Base-by-base conservation (phyloP, 108 stramenopile species). In the Epithemia pelagica region DNA sequence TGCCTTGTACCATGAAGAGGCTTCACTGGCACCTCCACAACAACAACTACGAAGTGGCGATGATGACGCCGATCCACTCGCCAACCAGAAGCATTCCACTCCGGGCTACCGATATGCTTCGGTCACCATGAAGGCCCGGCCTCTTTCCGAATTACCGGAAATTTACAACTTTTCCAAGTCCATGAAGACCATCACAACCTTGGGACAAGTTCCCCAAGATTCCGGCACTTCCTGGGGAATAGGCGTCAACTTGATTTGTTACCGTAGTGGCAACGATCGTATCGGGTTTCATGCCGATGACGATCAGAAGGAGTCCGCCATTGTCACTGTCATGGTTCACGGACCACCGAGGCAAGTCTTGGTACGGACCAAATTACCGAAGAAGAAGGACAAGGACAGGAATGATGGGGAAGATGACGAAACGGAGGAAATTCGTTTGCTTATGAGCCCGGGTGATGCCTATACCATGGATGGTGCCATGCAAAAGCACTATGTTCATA, bases 251-350 rank as follows among this genome's bases (percentile, higher is more conserved):
- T 53, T 72, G 8, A 74, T 83, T 23, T 64, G 66, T 18, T 84
- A 84, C 67, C 64, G 75, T 28, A 81, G 78, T 58, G 71, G 74
- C 1, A 68, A 64, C 28, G 85, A 86, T 58, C 59, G 62, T 18
- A 86, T 86, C 26, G 82, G 82, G 1, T 75, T 65, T 58, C 85
- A 86, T 53, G 78, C 85, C 24, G 84, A 85, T 61, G 81, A 86
- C 52, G 81, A 81, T 58, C 78, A 81, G 72, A 82, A 72, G 23
- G 79, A 80, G 65, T 53, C 71, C 3, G 20, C 69, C 21, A 64
- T 80, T n/a, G n/a, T 76, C 1, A 73, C 72, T 30, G 79, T 80
- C 20, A 56, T 78, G 28, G 72, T 80, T 24, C 68, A 73, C 19
- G 56, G 75, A 8, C 68, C 71, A 1, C 54, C 26, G 7, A 8